Evolutionary conservation across 2,329 filamentous ascomycete genomes (phyloP).

Genomic region (Fusarium staphyleae): DNA sequence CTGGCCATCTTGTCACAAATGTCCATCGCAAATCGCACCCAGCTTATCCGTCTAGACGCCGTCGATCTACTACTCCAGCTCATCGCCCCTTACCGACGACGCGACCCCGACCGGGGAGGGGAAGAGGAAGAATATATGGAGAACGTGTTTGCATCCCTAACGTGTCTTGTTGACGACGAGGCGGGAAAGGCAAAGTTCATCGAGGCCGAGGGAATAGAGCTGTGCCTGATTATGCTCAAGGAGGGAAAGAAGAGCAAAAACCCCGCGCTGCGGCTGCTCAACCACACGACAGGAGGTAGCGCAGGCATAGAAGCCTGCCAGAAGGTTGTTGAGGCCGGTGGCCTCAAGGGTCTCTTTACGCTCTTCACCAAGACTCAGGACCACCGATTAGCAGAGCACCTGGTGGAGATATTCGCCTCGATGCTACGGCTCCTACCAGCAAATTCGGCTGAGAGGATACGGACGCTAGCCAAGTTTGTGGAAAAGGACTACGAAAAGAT

Average conservation of each 20-base stretch:
- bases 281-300: constrained; percentile 72
- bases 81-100: constrained; percentile 82
- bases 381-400: constrained; percentile 75
- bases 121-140: constrained; percentile 96
- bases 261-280: constrained; percentile 80
- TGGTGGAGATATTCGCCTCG: constrained; percentile 84
- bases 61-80: constrained; percentile 84
- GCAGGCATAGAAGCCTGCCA: constrained; percentile 71
- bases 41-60: constrained; percentile 71
- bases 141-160: constrained; percentile 88
- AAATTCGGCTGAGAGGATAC: constrained; percentile 78
- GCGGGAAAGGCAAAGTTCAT: constrained; percentile 82
- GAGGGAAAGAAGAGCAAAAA: constrained; percentile 85
- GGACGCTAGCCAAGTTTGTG: constrained; percentile 90
- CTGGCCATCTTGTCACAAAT: constrained; percentile 87
- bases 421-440: constrained; percentile 81
- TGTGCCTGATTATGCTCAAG: constrained; percentile 89
- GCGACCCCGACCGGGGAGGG: constrained; percentile 83
- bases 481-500: constrained; percentile 94
- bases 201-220: constrained; percentile 89
- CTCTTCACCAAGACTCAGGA: constrained; percentile 84
- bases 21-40: constrained; percentile 68
- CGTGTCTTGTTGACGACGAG: constrained; percentile 78
- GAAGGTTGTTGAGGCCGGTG: constrained; percentile 80
- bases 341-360: constrained; percentile 84